A percentile compares a stretch with the other conserved stretches of the same genome.
Evolutionary conservation across 1,284 basidiomycete genomes (phyloP).

Genomic region (Moniliophthora roreri): DNA sequence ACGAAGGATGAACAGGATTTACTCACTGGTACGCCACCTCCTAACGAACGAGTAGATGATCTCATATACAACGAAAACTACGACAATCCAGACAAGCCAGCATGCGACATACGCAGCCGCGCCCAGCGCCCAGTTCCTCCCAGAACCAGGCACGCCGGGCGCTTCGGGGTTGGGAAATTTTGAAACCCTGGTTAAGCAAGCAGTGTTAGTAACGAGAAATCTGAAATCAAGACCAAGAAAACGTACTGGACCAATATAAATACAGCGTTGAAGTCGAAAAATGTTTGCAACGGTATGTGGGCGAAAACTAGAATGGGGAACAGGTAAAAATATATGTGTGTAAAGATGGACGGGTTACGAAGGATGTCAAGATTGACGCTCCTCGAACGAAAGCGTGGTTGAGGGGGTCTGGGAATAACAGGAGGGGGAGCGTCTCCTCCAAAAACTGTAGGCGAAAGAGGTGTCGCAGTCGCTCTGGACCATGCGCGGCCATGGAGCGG

Average conservation of each 20-base stretch:
- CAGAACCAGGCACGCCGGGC: slow-evolving; percentile 64
- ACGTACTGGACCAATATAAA: slow-evolving; percentile 4
- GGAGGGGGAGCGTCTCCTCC: slow-evolving; percentile 33
- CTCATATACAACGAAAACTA: slow-evolving; percentile 81
- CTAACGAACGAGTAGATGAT: slow-evolving; percentile 77
- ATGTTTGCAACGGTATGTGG: slow-evolving; percentile 73
- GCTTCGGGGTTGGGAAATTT: slow-evolving; percentile 67
- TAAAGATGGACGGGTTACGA: slow-evolving; percentile 54
- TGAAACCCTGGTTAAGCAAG: slow-evolving; percentile 49
- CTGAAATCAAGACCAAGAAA: background rate
- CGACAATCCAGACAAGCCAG: slow-evolving; percentile 72
- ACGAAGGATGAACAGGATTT: slow-evolving; percentile 5
- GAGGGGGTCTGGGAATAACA: slow-evolving; percentile 32
- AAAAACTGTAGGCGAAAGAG: slow-evolving; percentile 46
- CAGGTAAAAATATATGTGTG: slow-evolving; percentile 62
- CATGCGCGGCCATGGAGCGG: slow-evolving; percentile 45
- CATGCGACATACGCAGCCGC: slow-evolving; percentile 79
- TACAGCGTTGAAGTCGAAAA: slow-evolving; percentile 60
- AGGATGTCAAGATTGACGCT: slow-evolving; percentile 66
- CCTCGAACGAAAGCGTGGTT: slow-evolving; percentile 63
- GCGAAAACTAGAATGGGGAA: slow-evolving; percentile 68
- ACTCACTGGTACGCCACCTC: slow-evolving; percentile 83
- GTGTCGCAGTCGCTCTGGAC: slow-evolving; percentile 59
- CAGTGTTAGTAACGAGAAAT: background rate
- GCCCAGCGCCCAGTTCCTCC: slow-evolving; percentile 74